A percentile compares a stretch with the other conserved stretches of the same genome.
phyloP scores from a whole-genome alignment of 2,329 filamentous ascomycete genomes.

The Cladosporium velox region DNA sequence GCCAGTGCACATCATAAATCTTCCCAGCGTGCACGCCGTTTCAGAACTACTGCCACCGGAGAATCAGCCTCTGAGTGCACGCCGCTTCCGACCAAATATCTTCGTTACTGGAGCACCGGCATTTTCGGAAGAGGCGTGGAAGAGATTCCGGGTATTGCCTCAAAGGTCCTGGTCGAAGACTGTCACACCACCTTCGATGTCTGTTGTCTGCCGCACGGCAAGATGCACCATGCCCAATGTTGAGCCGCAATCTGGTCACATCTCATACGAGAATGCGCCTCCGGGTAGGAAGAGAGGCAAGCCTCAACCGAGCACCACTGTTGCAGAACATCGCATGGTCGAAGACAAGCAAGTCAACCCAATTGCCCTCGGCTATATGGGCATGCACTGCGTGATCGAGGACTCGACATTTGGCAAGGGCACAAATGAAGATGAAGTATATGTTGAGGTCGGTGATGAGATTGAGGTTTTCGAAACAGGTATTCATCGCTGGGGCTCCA shows the following conservation, averaged over 20 bases:
- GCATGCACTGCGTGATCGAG: slow-evolving; percentile 9
- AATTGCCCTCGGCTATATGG: slow-evolving; percentile 8
- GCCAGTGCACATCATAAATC: slow-evolving; percentile 11
- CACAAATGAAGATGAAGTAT: not conserved
- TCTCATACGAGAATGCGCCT: not conserved
- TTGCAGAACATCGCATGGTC: slow-evolving; percentile 1
- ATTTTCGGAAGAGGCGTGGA: slow-evolving; percentile 5
- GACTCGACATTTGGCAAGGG: not conserved
- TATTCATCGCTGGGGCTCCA: not conserved
- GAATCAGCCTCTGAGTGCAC: slow-evolving; percentile 3
- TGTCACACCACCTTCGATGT: not conserved
- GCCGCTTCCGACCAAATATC: slow-evolving; percentile 7
- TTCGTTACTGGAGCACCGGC: slow-evolving; percentile 8
- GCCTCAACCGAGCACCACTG: slow-evolving; percentile 9
- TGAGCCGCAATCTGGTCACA: not conserved
- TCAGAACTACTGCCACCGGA: not conserved
- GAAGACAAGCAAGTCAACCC: slow-evolving; percentile 12
- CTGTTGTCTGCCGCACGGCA: slow-evolving; percentile 3
- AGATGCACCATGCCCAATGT: slow-evolving; percentile 14
- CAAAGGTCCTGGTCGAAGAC: not conserved
- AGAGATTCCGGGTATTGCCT: not conserved
- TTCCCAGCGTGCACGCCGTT: not conserved
- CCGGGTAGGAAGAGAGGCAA: slow-evolving; percentile 5
- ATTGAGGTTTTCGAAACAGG: slow-evolving; percentile 5
- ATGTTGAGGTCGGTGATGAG: slow-evolving; percentile 9